Evolutionary conservation across 371 early-diverging fungal genomes (phyloP).

Genomic region (Nematocida ausubeli): DNA sequence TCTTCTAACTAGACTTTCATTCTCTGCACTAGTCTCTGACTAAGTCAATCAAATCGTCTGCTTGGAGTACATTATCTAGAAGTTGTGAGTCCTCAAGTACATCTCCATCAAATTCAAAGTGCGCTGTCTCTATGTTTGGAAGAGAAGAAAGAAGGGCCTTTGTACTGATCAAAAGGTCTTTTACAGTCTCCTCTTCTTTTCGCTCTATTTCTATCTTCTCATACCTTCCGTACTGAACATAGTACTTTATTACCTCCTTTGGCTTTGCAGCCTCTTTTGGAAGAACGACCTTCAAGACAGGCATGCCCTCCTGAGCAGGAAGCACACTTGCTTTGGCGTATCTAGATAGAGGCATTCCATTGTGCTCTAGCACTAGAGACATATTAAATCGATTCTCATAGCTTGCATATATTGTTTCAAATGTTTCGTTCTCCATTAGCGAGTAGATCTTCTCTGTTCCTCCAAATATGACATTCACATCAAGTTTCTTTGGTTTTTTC

Average conservation of each 20-base stretch:
- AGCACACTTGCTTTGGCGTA: constrained; percentile 26
- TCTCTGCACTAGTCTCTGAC: neutral
- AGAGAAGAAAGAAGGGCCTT: neutral
- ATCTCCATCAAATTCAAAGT: constrained; percentile 40
- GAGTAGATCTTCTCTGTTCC: constrained; percentile 16
- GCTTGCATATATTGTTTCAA: constrained; percentile 19
- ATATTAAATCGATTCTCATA: constrained; percentile 38
- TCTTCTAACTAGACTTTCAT: no score
- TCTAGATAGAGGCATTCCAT: neutral
- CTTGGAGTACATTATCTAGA: constrained; percentile 12
- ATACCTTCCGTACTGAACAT: neutral
- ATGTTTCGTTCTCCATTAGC: neutral
- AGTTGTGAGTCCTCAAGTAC: neutral
- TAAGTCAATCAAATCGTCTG: constrained; percentile 34
- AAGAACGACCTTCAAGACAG: neutral
- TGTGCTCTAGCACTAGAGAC: constrained; percentile 6
- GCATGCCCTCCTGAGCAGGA: neutral
- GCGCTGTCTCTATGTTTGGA: neutral
- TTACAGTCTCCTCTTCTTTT: neutral
- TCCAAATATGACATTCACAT: constrained; percentile 21
- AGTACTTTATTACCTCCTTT: constrained; percentile 1
- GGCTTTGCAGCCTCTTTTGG: neutral
- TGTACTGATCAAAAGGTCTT: neutral
- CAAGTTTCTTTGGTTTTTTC: neutral
- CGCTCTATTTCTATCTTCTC: neutral